Evolutionary conservation across 257 asterid genomes (phyloP).

Genomic region (Ocimum tenuiflorum): DNA sequence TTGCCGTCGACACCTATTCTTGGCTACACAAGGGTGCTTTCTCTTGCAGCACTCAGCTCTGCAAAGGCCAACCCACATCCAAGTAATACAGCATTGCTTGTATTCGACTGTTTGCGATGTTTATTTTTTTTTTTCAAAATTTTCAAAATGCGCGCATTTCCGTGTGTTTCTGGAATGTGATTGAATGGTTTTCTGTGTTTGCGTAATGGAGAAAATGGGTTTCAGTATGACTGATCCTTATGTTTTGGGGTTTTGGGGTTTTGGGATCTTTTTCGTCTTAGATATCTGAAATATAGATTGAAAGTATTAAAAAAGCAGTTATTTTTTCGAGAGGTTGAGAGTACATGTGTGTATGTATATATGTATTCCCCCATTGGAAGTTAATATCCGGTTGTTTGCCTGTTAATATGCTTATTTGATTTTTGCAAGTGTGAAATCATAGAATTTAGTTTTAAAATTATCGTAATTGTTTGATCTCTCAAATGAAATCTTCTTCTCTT

Average conservation of each 20-base stretch:
- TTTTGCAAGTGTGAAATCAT: too few species aligned
- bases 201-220: conserved; percentile 11
- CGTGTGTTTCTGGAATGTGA: not conserved
- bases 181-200: not conserved
- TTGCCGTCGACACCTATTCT: conserved; percentile 88
- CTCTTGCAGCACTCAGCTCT: conserved; percentile 89
- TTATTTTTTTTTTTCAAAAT: not conserved
- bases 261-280: too few species aligned
- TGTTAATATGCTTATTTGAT: too few species aligned
- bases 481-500: not conserved
- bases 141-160: not conserved
- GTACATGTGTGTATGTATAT: not conserved
- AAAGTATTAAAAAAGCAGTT: not conserved
- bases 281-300: not conserved
- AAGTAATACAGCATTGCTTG: conserved; percentile 36
- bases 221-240: not conserved
- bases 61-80: conserved; percentile 83
- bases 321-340: not conserved
- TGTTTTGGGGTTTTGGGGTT: not conserved
- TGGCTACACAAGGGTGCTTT: conserved; percentile 99
- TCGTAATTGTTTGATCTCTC: not conserved
- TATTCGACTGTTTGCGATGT: not conserved
- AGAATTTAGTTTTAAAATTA: not conserved
- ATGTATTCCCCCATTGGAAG: not conserved
- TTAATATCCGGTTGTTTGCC: not conserved